Evolutionary conservation across 2,329 filamentous ascomycete species (phyloP), one percentile per base, ranked within the genome.

Genomic region (Botrytis porri): DNA sequence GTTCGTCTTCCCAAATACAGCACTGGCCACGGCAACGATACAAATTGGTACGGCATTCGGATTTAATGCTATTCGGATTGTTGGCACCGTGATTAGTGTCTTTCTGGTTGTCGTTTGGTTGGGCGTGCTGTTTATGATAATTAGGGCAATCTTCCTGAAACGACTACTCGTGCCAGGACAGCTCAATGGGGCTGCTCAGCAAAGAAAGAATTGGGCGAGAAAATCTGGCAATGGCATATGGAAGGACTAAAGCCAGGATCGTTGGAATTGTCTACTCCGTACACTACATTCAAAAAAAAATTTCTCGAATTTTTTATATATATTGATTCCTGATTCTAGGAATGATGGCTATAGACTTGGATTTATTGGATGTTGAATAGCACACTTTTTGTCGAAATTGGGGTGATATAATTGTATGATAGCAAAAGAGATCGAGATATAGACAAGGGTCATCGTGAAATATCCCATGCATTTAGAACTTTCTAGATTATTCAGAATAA

Each of bases 141-240:
- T 94, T 51, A 83, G 88, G 39, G 90, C 91, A n/a, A 85, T 95
- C 18, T 81, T 87, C 72, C 83, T 85, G 39, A 89, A 85, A 75
- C 87, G 94, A 79, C 86, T 96, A n/a, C 81, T 95, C 2, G 95
- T 92, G 92, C 92, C 93, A 8, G 87, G 89, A 9, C 63, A 74
- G 37, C 73, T 75, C 14, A 71, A 77, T 74, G 76, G 75, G 2
- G 62, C 73, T 18, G 73, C 76, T 41, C 64, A 67, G 16, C 69
- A 67, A 14, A 64, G 62, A 65, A 74, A 66, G 48, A 73, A 59
- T 54, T 76, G 76, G 64, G 12, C 18, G 35, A 62, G 60, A 41
- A 39, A 62, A 39, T n/a, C n/a, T 39, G 60, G 16, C 12, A n/a
- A 41, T 39, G 60, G 60, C 18, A 18, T 25, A 35, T 35, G 14